Base-by-base conservation (phyloP, 164 flowering plant genomes). In the Litsea cubeba region DNA sequence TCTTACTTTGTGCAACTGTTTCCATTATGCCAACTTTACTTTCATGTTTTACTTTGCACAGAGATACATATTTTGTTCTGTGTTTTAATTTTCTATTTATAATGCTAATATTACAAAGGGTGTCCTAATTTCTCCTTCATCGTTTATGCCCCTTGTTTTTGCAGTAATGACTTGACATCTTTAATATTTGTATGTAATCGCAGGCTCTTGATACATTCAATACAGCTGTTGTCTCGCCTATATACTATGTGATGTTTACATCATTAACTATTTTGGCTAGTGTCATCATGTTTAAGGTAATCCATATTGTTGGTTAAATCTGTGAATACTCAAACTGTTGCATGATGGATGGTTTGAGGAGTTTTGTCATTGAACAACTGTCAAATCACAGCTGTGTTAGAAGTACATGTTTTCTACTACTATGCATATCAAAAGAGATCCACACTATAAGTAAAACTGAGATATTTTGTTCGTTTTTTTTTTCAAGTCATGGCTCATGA, bases 141-240 rank as follows among this genome's bases (percentile, higher is more conserved):
- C 46, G 46, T 40, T 40, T 40, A 40, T 54, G 60, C 60, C 60
- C 5, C 60, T 54, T 1, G n/a, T 54, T 54, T 14, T 15, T 54
- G n/a, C 60, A 14, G 5, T 15, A 3, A 11, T 54, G 60, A 40
- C 46, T 40, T 40, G 46, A 58, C 22, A 58, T 58, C 5, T 63
- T 63, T 63, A 8, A 63, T 63, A 3, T 63, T 24, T 22, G 23
- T 8, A 63, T 24, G 22, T 49, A 54, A 50, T 63, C 86, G 86
- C 95, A 92, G 97, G 97, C 97, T 35, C 91, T 92, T 60, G 97
- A 92, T 78, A 92, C 97, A 62, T 92, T 89, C 80, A 92, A 92
- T 79, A 92, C 97, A n/a, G 97, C 97, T 35, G 93, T 92, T 71
- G 97, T 92, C 62, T 91, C 97, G 79, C 97, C 97, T 18, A 89